Conservation (phyloP, 2,329 filamentous ascomycete species). For the Talaromyces sp. region DNA sequence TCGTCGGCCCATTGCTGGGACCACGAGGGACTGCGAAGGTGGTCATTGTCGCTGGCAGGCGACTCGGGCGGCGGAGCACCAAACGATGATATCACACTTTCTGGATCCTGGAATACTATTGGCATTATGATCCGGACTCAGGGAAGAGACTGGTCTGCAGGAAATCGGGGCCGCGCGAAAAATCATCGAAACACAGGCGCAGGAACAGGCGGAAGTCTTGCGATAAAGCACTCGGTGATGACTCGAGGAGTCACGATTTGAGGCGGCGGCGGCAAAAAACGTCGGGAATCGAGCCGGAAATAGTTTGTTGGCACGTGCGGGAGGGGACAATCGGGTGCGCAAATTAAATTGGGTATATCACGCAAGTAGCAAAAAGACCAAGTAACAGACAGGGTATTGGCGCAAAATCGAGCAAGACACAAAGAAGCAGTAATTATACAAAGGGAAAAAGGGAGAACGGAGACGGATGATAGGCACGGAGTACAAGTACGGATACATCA, state of each 20-base stretch:
- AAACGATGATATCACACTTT: constrained; percentile 20
- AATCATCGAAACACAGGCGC: not conserved
- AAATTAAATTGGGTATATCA: not conserved
- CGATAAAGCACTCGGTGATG: not conserved
- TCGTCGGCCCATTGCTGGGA: constrained; percentile 11
- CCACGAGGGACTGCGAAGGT: constrained; percentile 13
- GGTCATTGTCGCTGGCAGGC: constrained; percentile 1
- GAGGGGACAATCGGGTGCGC: not conserved
- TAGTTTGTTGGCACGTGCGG: constrained; percentile 12
- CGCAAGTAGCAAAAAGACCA: not conserved
- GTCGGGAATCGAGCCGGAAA: constrained; percentile 8
- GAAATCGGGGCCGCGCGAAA: not conserved
- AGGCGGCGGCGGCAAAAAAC: constrained; percentile 11
- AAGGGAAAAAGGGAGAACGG: not conserved
- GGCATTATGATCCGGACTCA: constrained; percentile 19
- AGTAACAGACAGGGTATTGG: too few species aligned
- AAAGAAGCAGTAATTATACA: not conserved
- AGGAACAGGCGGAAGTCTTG: not conserved
- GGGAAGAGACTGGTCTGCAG: not conserved
- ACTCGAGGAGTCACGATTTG: constrained; percentile 2
- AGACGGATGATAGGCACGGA: not conserved
- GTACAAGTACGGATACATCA: too few species aligned
- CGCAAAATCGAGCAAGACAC: not conserved
- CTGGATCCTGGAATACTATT: constrained; percentile 21
- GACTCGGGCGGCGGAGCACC: constrained; percentile 5